Evolutionary conservation across 352 stramenopile genomes (phyloP).

Genomic region (Pythium utonaiense): DNA sequence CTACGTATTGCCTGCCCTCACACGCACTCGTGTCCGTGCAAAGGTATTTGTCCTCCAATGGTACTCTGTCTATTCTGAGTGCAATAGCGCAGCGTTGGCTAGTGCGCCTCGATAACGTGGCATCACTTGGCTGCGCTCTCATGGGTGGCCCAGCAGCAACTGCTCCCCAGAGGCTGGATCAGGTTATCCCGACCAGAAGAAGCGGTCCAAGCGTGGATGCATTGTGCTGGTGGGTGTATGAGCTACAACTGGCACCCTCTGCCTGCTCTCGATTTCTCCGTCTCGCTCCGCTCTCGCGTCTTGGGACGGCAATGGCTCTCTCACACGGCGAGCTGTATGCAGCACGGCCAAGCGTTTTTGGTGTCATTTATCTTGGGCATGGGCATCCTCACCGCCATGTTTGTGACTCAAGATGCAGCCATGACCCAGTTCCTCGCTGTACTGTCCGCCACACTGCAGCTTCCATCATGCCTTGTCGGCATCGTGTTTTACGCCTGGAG

Average conservation of each 20-base stretch:
- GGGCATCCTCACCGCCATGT: neutral
- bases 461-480: neutral
- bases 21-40: no score
- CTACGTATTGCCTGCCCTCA: no score
- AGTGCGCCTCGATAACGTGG: no score
- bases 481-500: constrained; percentile 8
- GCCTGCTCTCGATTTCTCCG: neutral
- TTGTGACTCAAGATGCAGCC: neutral
- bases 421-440: neutral
- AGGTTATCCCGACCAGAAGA: neutral
- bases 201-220: neutral
- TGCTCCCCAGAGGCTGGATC: neutral
- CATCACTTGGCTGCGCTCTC: no score
- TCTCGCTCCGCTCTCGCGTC: neutral
- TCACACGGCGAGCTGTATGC: neutral
- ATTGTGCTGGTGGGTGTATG: neutral
- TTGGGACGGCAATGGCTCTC: neutral
- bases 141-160: no score
- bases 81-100: no score
- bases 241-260: neutral
- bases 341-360: neutral
- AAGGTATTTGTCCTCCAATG: no score
- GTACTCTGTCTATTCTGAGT: no score
- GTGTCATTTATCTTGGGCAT: neutral
- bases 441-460: neutral